A percentile compares a stretch with the other conserved stretches of the same genome.
These are phyloP conservation scores for Cyclaneusma minus DNA, from an alignment of 2,329 filamentous ascomycete species.

Conservation along the genomic window DNA sequence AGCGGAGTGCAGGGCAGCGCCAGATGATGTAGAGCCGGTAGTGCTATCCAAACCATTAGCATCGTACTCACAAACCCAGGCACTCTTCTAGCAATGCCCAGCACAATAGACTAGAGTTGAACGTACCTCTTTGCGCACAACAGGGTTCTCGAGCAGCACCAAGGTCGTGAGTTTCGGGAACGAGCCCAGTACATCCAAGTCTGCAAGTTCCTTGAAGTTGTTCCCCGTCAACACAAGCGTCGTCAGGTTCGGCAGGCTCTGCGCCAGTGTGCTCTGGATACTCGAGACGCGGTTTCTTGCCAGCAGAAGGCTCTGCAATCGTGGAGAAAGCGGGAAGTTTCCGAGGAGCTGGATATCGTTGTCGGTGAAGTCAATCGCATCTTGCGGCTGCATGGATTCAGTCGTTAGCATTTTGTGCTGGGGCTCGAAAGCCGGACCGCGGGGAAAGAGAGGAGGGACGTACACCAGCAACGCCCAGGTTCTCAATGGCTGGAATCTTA, in stretches of 20 bases:
- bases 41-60: slow-evolving; percentile 36
- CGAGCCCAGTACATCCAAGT: slow-evolving; percentile 63
- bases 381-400: slow-evolving; percentile 52
- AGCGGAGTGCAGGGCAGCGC: slow-evolving; percentile 70
- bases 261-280: slow-evolving; percentile 62
- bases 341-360: slow-evolving; percentile 84
- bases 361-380: slow-evolving; percentile 96
- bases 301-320: slow-evolving; percentile 74
- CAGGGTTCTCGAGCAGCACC: slow-evolving; percentile 72
- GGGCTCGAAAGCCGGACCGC: too few species aligned
- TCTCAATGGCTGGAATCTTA: slow-evolving; percentile 95
- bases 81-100: neutral
- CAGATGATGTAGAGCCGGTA: slow-evolving; percentile 89
- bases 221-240: slow-evolving; percentile 77
- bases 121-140: slow-evolving; percentile 79
- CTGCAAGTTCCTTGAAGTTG: slow-evolving; percentile 66
- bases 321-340: slow-evolving; percentile 85
- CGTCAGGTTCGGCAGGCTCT: slow-evolving; percentile 65
- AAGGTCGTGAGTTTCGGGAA: slow-evolving; percentile 64
- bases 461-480: slow-evolving; percentile 86
- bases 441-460: slow-evolving; percentile 21
- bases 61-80: slow-evolving; percentile 1
- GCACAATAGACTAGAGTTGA: neutral
- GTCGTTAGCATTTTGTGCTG: slow-evolving; percentile 2
- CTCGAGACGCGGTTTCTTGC: slow-evolving; percentile 75